phyloP scores from a whole-genome alignment of 495 filamentous ascomycete genomes.

The Aspergillus asperescens region DNA sequence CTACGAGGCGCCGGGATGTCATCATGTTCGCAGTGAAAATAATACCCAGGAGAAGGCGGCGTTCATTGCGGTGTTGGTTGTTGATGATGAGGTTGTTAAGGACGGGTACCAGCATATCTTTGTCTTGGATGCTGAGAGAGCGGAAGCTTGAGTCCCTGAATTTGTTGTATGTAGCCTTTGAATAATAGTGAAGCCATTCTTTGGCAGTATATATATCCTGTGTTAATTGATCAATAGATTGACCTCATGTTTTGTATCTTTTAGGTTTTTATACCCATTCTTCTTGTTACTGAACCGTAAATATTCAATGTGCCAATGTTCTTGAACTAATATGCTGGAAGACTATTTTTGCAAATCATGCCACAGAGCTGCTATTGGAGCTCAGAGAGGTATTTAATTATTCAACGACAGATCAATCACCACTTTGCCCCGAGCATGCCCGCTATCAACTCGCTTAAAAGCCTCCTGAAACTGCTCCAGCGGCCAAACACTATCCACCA shows the following conservation, averaged over 20 bases:
- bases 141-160: not conserved
- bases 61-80: conserved; percentile 28
- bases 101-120: conserved; percentile 10
- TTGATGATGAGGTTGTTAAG: conserved; percentile 20
- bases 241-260: too few species aligned
- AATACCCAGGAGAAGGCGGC: conserved; percentile 22
- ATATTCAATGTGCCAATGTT: too few species aligned
- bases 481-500: conserved; percentile 46
- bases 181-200: too few species aligned
- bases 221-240: too few species aligned
- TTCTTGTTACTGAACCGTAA: too few species aligned
- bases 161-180: too few species aligned
- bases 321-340: too few species aligned
- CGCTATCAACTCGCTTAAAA: conserved; percentile 39
- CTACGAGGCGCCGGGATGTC: conserved; percentile 40
- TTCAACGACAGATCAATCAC: conserved; percentile 30
- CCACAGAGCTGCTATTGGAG: too few species aligned
- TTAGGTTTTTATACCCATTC: too few species aligned
- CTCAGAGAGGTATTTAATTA: too few species aligned
- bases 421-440: conserved; percentile 40
- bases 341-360: too few species aligned
- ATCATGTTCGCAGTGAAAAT: conserved; percentile 35
- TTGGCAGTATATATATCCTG: not conserved
- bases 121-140: conserved; percentile 9
- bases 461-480: conserved; percentile 44